These are phyloP conservation scores for Nepenthes mirabilis DNA, from an alignment of 148 eudicot species.

Conservation along the genomic window DNA sequence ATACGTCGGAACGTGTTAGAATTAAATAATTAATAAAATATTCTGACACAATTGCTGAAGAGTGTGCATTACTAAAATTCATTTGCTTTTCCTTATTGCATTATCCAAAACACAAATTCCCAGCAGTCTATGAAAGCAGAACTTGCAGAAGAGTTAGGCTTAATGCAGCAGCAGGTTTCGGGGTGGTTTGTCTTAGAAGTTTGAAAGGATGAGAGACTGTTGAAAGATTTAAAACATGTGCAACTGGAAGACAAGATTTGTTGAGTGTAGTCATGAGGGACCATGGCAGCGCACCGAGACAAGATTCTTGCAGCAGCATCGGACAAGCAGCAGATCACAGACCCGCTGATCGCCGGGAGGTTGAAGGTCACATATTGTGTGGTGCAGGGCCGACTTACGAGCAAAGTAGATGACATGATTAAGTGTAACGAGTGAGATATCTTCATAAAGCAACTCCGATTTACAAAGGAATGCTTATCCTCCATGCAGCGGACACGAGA, in stretches of 20 bases:
- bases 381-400: constrained; percentile 35
- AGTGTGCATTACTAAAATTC: no score
- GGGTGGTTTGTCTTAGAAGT: constrained; percentile 96
- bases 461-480: constrained; percentile 22
- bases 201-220: constrained; percentile 59
- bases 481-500: constrained; percentile 36
- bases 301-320: constrained; percentile 93
- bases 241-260: constrained; percentile 57
- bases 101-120: constrained; percentile 67
- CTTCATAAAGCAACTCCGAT: constrained; percentile 67
- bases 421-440: constrained; percentile 40
- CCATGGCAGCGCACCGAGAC: constrained; percentile 60
- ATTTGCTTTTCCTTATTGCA: not conserved
- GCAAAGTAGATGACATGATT: constrained; percentile 21
- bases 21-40: no score
- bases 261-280: constrained; percentile 69
- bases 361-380: constrained; percentile 49
- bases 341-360: constrained; percentile 51
- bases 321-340: constrained; percentile 57
- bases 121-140: constrained; percentile 50
- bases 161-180: constrained; percentile 76
- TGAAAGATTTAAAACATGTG: constrained; percentile 28
- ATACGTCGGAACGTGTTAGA: no score
- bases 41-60: no score
- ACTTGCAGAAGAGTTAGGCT: constrained; percentile 44